Evolutionary conservation across 2,329 filamentous ascomycete species (phyloP).

Genomic region (Ophiostoma perfectum): DNA sequence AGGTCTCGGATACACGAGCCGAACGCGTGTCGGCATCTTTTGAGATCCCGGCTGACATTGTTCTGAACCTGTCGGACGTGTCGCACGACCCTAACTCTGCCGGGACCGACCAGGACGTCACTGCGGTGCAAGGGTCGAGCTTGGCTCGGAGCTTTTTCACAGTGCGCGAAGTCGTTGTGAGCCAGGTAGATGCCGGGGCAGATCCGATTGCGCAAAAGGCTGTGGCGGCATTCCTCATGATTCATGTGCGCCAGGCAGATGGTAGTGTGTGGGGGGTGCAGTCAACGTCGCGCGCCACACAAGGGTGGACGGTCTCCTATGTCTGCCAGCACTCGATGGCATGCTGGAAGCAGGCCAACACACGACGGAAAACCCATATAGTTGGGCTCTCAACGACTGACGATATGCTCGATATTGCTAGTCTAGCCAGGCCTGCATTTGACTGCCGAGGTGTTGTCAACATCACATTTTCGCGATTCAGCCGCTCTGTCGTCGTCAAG

Average conservation of each 20-base stretch:
- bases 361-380: slow-evolving; percentile 34
- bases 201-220: slow-evolving; percentile 45
- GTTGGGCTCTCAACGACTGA: slow-evolving; percentile 48
- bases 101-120: slow-evolving; percentile 21
- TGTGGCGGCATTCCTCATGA: slow-evolving; percentile 46
- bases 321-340: slow-evolving; percentile 49
- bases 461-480: slow-evolving; percentile 46
- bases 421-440: slow-evolving; percentile 51
- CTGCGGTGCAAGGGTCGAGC: neutral
- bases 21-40: slow-evolving; percentile 46
- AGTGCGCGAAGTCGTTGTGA: slow-evolving; percentile 23
- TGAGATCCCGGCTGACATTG: slow-evolving; percentile 42
- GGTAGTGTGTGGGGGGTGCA: slow-evolving; percentile 45
- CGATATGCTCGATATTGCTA: slow-evolving; percentile 41
- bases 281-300: slow-evolving; percentile 40
- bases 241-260: slow-evolving; percentile 42
- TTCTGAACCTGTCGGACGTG: slow-evolving; percentile 34
- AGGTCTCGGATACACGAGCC: slow-evolving; percentile 44
- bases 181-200: slow-evolving; percentile 16
- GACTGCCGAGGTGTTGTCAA: slow-evolving; percentile 51
- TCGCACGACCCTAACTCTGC: neutral
- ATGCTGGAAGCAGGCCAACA: slow-evolving; percentile 48
- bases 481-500: slow-evolving; percentile 45
- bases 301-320: slow-evolving; percentile 52
- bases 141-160: neutral